A percentile compares a stretch with the other conserved stretches of the same genome.
Conservation (phyloP, 305 asterid species). For the Petunia hybrid region DNA sequence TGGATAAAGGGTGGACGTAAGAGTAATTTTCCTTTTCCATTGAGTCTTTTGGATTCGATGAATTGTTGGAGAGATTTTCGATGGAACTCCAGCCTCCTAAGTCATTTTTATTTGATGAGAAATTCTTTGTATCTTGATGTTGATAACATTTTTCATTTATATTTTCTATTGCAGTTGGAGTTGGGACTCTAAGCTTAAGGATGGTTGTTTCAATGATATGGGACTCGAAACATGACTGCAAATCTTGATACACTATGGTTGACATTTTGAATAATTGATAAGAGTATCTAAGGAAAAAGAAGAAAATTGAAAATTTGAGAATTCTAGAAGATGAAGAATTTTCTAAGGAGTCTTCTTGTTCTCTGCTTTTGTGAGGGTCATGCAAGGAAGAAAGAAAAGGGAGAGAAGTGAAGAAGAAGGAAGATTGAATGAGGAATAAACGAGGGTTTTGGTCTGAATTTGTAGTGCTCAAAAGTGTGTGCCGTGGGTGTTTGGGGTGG, state of each 20-base stretch:
- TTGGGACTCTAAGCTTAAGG: slow-evolving; percentile 55
- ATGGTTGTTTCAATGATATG: slow-evolving; percentile 50
- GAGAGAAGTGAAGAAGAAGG: slow-evolving; percentile 26
- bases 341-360: not conserved
- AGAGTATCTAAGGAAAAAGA: not conserved
- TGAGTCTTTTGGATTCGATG: slow-evolving; percentile 37
- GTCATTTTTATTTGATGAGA: slow-evolving; percentile 2
- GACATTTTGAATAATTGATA: slow-evolving; percentile 47
- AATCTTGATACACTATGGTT: slow-evolving; percentile 58
- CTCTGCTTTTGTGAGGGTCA: not conserved
- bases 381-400: slow-evolving; percentile 35
- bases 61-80: slow-evolving; percentile 37
- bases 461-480: slow-evolving; percentile 56
- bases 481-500: slow-evolving; percentile 27
- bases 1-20: slow-evolving; percentile 35
- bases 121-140: not conserved
- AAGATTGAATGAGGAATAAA: slow-evolving; percentile 52
- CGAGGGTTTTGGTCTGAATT: slow-evolving; percentile 60
- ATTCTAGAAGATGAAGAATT: not conserved
- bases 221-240: slow-evolving; percentile 48
- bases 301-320: not conserved
- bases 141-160: not conserved
- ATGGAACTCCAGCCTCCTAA: slow-evolving; percentile 52
- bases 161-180: slow-evolving; percentile 17
- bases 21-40: slow-evolving; percentile 34